phyloP scores from a whole-genome alignment of 495 filamentous ascomycete genomes.

The Niebla homalea region DNA sequence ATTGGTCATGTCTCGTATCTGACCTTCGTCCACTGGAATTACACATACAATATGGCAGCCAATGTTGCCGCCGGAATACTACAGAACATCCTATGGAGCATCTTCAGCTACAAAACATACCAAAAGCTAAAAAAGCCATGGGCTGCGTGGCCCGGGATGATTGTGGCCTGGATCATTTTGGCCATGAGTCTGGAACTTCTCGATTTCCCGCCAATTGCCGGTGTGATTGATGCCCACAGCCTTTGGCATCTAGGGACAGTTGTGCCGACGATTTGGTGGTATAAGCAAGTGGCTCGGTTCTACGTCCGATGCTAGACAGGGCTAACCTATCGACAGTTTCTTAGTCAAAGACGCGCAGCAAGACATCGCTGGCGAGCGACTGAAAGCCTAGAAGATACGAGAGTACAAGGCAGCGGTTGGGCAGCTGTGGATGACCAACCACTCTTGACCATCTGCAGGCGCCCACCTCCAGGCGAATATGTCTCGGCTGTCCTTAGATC shows the following conservation, averaged over 20 bases:
- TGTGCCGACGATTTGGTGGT: slow-evolving; percentile 80
- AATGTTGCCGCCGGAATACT: slow-evolving; percentile 74
- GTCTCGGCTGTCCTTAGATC: background rate
- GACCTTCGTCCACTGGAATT: slow-evolving; percentile 78
- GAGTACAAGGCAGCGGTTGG: too few relatives aligned
- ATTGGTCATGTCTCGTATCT: slow-evolving; percentile 70
- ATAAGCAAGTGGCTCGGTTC: slow-evolving; percentile 57
- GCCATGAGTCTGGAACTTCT: slow-evolving; percentile 93
- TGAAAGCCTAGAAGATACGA: slow-evolving; percentile 29
- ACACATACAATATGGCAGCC: slow-evolving; percentile 93
- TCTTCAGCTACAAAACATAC: slow-evolving; percentile 67
- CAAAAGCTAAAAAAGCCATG: slow-evolving; percentile 52
- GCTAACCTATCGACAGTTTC: slow-evolving; percentile 40
- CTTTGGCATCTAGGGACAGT: slow-evolving; percentile 94
- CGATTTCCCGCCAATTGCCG: slow-evolving; percentile 79
- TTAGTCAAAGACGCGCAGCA: slow-evolving; percentile 66
- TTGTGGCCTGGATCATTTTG: slow-evolving; percentile 81
- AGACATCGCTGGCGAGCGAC: slow-evolving; percentile 44
- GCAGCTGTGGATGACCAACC: too few relatives aligned
- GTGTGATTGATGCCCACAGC: slow-evolving; percentile 83
- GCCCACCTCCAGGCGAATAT: slow-evolving; percentile 20
- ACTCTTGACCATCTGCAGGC: slow-evolving; percentile 13
- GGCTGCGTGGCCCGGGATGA: slow-evolving; percentile 84
- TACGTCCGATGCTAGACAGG: slow-evolving; percentile 2
- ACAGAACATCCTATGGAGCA: slow-evolving; percentile 75